Evolutionary conservation across 23 red algal genomes (phyloP).

Genomic region (Pyropia yezoensis): DNA sequence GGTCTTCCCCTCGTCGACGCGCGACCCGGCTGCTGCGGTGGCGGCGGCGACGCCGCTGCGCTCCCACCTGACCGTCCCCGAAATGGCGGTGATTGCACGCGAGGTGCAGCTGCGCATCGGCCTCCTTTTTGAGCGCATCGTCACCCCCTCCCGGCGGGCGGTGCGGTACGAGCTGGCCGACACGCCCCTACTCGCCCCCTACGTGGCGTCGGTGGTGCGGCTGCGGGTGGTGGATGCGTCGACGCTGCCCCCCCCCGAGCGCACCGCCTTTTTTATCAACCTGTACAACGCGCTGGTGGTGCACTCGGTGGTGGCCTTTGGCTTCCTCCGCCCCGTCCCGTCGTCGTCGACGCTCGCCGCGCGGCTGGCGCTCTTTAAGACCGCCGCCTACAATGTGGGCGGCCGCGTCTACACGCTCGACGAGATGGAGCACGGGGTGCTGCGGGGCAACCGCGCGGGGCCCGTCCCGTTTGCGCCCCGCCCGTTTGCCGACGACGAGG

Average conservation of each 20-base stretch:
- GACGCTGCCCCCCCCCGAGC: slow-evolving; percentile 10
- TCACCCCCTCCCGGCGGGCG: too few relatives aligned
- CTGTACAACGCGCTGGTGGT: slow-evolving; percentile 80
- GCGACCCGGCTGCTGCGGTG: too few relatives aligned
- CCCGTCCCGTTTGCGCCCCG: slow-evolving; percentile 51
- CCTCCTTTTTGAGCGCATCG: too few relatives aligned
- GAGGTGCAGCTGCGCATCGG: too few relatives aligned
- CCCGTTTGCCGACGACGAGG: slow-evolving; percentile 38
- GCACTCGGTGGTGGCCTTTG: slow-evolving; percentile 50
- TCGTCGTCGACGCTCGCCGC: slow-evolving; percentile 20
- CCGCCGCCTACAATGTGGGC: slow-evolving; percentile 69
- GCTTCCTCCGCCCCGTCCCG: slow-evolving; percentile 1
- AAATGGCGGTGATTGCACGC: too few relatives aligned
- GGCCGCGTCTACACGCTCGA: slow-evolving; percentile 68
- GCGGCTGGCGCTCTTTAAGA: slow-evolving; percentile 52
- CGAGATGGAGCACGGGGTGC: slow-evolving; percentile 76
- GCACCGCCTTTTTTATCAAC: slow-evolving; percentile 87
- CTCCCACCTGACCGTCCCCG: too few relatives aligned
- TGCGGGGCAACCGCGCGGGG: slow-evolving; percentile 59
- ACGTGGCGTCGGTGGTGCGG: slow-evolving; percentile 23
- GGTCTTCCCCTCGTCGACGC: too few relatives aligned
- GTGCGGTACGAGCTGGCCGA: background rate
- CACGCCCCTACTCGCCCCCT: slow-evolving; percentile 19
- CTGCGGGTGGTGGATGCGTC: slow-evolving; percentile 55
- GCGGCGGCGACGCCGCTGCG: too few relatives aligned